Evolutionary conservation across 768 basidiomycete species (phyloP), one percentile per base, ranked within the genome.

Genomic region (Tricholoma sp.): DNA sequence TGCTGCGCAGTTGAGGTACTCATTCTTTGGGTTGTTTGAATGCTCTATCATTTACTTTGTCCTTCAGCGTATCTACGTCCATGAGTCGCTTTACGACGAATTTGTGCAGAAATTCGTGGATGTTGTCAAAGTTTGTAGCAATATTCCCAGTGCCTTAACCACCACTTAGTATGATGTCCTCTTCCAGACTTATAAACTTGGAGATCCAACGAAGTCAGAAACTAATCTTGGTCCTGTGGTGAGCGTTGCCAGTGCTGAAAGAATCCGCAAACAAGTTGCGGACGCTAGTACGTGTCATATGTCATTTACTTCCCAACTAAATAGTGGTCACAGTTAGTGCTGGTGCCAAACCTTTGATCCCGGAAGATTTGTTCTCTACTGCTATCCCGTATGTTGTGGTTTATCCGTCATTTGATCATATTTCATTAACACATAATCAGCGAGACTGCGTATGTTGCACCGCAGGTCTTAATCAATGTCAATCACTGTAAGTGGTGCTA

Each of bases 171-270:
- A 12, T 24, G 15, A 49, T 32, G 20, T 31, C 29, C 33, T 29
- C 18, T 20, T 36, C 17, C 63, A 93, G 91, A 75, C 72, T 57
- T 97, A 94, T 72, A 84, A 82, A 59, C 83, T 99, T 12, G 94
- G 91, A 2, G 92, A 98, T 65, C 96, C 97, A 0, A 89, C 85
- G 0, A 69, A 80, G 34, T 69, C 79, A 9, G 79, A 83, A 11
- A 91, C 87, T 0, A 93, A 86, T 44, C 79, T 99, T 12, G 97
- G 97, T 0, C 97, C 97, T 1, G 97, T 99, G 10, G 86, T 98
- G 61, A 94, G 89, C 59, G 69, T 94, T 6, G 87, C 88, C 2
- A 92, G 90, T 60, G 96, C 97, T 0, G 78, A 84, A 55, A 78
- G 83, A 57, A 97, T 98, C 57, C 79, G 89, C 33, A 91, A 89